Evolutionary conservation across 106 monocot species (phyloP).

Genomic region (Dendrobium officinale): DNA sequence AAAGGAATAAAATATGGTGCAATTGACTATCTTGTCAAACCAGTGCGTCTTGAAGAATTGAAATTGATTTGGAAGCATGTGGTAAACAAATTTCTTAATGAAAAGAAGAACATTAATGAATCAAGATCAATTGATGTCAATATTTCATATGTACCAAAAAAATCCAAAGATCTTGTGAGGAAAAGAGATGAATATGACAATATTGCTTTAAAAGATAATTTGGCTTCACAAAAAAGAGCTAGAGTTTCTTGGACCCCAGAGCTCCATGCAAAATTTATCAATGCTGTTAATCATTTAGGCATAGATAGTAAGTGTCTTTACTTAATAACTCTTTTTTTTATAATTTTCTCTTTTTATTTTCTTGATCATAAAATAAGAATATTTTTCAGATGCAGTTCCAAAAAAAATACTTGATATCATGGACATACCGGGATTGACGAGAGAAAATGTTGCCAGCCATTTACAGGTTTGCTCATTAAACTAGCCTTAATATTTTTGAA

Average conservation of each 20-base stretch:
- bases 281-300: constrained; percentile 65
- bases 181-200: constrained; percentile 28
- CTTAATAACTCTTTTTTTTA: neutral
- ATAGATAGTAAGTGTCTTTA: constrained; percentile 35
- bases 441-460: constrained; percentile 46
- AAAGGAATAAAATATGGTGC: constrained; percentile 68
- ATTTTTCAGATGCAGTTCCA: constrained; percentile 28
- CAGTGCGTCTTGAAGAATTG: constrained; percentile 60
- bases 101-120: constrained; percentile 32
- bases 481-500: neutral
- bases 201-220: constrained; percentile 39
- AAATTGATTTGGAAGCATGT: constrained; percentile 79
- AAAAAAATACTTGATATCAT: constrained; percentile 40
- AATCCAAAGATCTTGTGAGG: constrained; percentile 60
- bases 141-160: constrained; percentile 18
- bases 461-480: constrained; percentile 19
- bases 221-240: constrained; percentile 44
- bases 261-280: constrained; percentile 60
- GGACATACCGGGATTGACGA: constrained; percentile 26
- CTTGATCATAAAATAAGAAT: constrained; percentile 1
- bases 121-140: neutral
- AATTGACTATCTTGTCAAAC: constrained; percentile 65
- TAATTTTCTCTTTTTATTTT: neutral
- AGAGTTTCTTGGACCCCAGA: constrained; percentile 64
- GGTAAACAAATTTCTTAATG: constrained; percentile 36